Evolutionary conservation across 495 filamentous ascomycete species (phyloP).

Genomic region (Daldinia caldariorum): DNA sequence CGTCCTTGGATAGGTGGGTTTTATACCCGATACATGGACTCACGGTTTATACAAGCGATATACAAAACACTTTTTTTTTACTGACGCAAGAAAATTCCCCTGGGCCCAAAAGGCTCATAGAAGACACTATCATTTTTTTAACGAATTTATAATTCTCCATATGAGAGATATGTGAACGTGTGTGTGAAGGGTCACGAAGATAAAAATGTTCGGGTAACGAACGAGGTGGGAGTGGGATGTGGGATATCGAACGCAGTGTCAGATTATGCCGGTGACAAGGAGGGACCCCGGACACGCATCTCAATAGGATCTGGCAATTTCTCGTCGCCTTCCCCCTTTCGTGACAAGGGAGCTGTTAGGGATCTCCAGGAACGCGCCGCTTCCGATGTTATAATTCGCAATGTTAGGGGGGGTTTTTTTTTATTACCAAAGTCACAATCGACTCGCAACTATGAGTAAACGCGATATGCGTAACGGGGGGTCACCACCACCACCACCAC

Average conservation of each 20-base stretch:
- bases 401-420: no score
- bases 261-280: conserved; percentile 14
- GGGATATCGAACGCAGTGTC: conserved; percentile 1
- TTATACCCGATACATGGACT: conserved; percentile 42
- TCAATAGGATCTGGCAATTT: conserved; percentile 24
- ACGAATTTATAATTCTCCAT: conserved; percentile 14
- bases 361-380: conserved; percentile 19
- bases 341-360: conserved; percentile 15
- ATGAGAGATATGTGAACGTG: conserved; percentile 10
- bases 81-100: conserved; percentile 7
- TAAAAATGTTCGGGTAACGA: conserved; percentile 4
- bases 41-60: conserved; percentile 40
- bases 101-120: conserved; percentile 18
- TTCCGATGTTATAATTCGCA: not conserved
- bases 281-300: conserved; percentile 25
- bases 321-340: conserved; percentile 23
- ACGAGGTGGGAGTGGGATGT: no score
- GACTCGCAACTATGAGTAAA: not conserved
- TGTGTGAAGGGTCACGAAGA: conserved; percentile 7
- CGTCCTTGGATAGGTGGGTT: conserved; percentile 36
- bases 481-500: not conserved
- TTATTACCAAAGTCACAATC: no score
- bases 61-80: conserved; percentile 32
- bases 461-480: not conserved
- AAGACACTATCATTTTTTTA: conserved; percentile 20